phyloP scores from a whole-genome alignment of 164 flowering plant genomes.

The Echeveria elegans region DNA sequence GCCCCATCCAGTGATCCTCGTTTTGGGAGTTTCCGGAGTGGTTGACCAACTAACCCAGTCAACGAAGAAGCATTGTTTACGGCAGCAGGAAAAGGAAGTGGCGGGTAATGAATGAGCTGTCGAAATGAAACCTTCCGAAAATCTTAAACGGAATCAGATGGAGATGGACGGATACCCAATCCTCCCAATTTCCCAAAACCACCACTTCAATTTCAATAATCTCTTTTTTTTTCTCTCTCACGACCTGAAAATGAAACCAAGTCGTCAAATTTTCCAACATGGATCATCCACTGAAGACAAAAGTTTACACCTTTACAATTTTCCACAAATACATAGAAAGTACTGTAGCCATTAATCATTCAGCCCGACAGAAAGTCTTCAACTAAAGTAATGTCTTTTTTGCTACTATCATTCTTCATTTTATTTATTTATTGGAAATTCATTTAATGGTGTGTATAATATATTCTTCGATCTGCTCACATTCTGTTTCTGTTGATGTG shows the following conservation, averaged over 20 bases:
- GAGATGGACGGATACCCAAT: background rate
- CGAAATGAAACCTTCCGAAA: background rate
- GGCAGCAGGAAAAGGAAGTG: background rate
- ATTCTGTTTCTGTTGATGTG: background rate
- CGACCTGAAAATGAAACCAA: too few species aligned
- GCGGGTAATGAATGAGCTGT: background rate
- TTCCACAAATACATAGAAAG: background rate
- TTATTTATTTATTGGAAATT: background rate
- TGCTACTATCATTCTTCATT: background rate
- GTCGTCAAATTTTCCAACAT: background rate
- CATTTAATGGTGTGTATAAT: too few species aligned
- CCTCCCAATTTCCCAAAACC: too few species aligned
- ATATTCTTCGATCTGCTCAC: background rate
- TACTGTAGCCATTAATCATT: background rate
- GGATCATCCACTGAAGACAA: background rate
- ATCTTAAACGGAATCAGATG: background rate
- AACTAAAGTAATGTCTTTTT: background rate
- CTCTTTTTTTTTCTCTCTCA: too few species aligned
- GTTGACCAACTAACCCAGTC: background rate
- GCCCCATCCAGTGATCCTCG: background rate
- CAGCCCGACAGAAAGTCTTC: constrained; percentile 3
- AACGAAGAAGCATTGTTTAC: background rate
- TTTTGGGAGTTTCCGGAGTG: background rate
- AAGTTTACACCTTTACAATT: constrained; percentile 1
- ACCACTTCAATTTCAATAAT: too few species aligned